Conservation (phyloP, 2,329 filamentous ascomycete genomes). For the Leptographium radiaticola region DNA sequence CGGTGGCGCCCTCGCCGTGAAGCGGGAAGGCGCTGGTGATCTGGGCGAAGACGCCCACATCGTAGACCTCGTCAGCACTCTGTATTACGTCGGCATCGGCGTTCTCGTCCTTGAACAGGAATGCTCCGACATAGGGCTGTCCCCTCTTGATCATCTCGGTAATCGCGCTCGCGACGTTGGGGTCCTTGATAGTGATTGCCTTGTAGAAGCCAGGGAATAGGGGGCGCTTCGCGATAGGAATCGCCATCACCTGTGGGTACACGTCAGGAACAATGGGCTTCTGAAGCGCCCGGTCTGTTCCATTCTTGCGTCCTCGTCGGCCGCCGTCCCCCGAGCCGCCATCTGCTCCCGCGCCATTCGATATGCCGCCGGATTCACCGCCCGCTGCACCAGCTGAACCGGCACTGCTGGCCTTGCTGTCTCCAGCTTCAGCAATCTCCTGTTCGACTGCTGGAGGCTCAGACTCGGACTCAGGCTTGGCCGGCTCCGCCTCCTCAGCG, state of each 20-base stretch:
- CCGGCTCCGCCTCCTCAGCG: conserved; percentile 8
- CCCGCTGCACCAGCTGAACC: conserved; percentile 23
- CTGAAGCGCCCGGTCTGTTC: conserved; percentile 58
- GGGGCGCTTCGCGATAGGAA: conserved; percentile 86
- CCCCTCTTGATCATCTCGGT: conserved; percentile 94
- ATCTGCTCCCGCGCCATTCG: conserved; percentile 21
- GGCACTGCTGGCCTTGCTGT: conserved; percentile 34
- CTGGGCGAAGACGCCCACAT: conserved; percentile 93
- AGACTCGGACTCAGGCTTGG: conserved; percentile 16
- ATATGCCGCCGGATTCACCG: conserved; percentile 14
- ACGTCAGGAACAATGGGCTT: conserved; percentile 88
- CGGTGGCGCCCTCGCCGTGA: conserved; percentile 68
- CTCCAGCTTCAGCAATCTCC: conserved; percentile 23
- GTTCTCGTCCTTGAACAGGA: conserved; percentile 92
- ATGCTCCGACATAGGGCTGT: conserved; percentile 93
- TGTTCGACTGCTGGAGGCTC: conserved; percentile 22
- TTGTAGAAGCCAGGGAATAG: conserved; percentile 98
- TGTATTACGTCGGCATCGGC: conserved; percentile 91
- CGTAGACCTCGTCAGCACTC: conserved; percentile 80
- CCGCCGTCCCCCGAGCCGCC: conserved; percentile 46
- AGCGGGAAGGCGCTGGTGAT: conserved; percentile 94
- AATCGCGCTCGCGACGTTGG: conserved; percentile 80
- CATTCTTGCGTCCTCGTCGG: conserved; percentile 57
- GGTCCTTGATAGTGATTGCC: conserved; percentile 90
- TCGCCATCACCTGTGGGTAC: conserved; percentile 94